Base-by-base conservation (phyloP, 2,329 filamentous ascomycete species). In the Trichoderma cornu-damae region DNA sequence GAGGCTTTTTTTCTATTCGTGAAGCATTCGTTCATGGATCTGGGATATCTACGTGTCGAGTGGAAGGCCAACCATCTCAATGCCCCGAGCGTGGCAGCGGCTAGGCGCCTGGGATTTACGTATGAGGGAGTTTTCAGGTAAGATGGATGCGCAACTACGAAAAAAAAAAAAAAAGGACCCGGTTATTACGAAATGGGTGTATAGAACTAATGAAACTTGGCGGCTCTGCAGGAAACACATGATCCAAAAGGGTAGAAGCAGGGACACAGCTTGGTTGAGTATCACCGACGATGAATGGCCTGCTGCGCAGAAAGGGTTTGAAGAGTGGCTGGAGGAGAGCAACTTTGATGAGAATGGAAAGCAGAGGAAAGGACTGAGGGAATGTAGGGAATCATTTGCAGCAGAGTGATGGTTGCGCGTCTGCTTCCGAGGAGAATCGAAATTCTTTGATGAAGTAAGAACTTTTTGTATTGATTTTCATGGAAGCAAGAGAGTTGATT, bases 41-140 rank as follows among this genome's bases (percentile, higher is more conserved):
- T 86, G 20, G 75, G 78, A 0, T 84, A 82, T 64, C 67, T 77
- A 3, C 72, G 84, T 6, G 76, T 85, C 3, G 83, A 86, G 66
- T 87, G 85, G 84, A 87, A 87, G 63, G 83, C 81, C 53, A 77
- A 87, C 64, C 62, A 73, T 14, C 69, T 83, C 9, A 87, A 87
- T 64, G 71, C 63, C 34, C 72, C 77, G 0, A 84, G 81, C 43
- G 70, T 75, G 12, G 70, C 75, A 3, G 83, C 84, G 0, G 85
- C 84, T 0, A 57, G 70, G 61, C 70, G 85, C 2, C 66, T 85
- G 7, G 85, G 85, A 0, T 87, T 86, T 62, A 67, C 67, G 0
- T 81, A 70, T 62, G 84, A 88, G 66, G 85, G 85, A 0, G 63
- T 77, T 0, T 86, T 86, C 60, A 74, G 83, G 71, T 73, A 59